Percentiles rank a stretch among this genome's conserved stretches.
These are phyloP conservation scores for Primulina tabacum DNA, from an alignment of 257 asterid genomes.

Conservation along the genomic window DNA sequence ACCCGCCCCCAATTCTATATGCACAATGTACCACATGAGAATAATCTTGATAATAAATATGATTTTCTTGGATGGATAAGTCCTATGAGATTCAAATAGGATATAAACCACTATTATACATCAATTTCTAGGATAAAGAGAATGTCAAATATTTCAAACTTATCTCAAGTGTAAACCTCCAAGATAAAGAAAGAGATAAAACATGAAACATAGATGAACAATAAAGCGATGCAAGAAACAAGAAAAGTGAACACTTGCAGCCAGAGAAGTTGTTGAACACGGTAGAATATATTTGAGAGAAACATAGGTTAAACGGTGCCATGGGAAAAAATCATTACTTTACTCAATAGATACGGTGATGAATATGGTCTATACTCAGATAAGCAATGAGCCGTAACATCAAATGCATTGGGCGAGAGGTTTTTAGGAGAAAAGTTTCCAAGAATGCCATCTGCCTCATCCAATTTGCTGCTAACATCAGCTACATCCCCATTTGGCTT, in stretches of 20 bases:
- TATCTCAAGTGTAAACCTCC: conserved; percentile 1
- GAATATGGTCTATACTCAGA: conserved; percentile 13
- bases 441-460: conserved; percentile 35
- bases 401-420: conserved; percentile 31
- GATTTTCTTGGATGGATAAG: conserved; percentile 1
- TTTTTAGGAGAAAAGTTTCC: conserved; percentile 28
- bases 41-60: conserved; percentile 6
- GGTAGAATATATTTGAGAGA: conserved; percentile 22
- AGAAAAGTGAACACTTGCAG: conserved; percentile 3
- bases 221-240: conserved; percentile 9
- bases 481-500: conserved; percentile 35
- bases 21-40: conserved; percentile 9
- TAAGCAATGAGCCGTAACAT: conserved; percentile 11
- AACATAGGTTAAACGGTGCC: background rate
- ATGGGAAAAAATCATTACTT: conserved; percentile 34
- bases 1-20: background rate
- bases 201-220: background rate
- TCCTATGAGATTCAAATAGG: background rate
- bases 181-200: background rate
- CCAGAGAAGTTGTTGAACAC: conserved; percentile 17
- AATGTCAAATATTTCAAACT: conserved; percentile 18
- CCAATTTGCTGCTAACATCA: conserved; percentile 25
- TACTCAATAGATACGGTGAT: conserved; percentile 42
- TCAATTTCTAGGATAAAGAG: conserved; percentile 11
- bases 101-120: background rate